Evolutionary conservation across 2,329 filamentous ascomycete species (phyloP).

Genomic region (Colletotrichum scovillei): DNA sequence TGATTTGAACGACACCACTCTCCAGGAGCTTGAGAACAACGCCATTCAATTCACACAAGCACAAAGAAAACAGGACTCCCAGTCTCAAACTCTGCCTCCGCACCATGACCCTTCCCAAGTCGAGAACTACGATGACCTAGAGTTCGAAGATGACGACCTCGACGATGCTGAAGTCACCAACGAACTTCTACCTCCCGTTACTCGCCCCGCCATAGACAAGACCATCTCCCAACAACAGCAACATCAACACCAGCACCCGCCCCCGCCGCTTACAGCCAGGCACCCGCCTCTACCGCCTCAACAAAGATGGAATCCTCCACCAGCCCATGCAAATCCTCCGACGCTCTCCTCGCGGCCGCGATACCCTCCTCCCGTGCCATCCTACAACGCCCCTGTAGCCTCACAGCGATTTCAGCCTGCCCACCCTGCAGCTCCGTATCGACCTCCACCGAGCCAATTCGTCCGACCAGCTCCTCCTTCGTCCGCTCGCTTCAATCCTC

Average conservation of each 20-base stretch:
- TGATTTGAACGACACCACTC: slow-evolving; percentile 65
- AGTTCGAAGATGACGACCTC: slow-evolving; percentile 67
- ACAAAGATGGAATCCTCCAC: slow-evolving; percentile 50
- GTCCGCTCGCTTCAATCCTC: slow-evolving; percentile 42
- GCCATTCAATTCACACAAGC: slow-evolving; percentile 71
- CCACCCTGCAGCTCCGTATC: slow-evolving; percentile 41
- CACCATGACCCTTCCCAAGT: slow-evolving; percentile 40
- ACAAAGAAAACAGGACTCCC: slow-evolving; percentile 43
- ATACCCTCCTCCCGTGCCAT: slow-evolving; percentile 30
- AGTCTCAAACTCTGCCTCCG: slow-evolving; percentile 21
- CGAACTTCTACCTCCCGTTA: slow-evolving; percentile 53
- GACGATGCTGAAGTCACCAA: slow-evolving; percentile 69
- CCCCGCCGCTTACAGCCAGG: slow-evolving; percentile 40
- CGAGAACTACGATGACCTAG: slow-evolving; percentile 51
- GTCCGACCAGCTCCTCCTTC: slow-evolving; percentile 48
- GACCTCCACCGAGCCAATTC: slow-evolving; percentile 54
- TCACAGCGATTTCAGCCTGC: slow-evolving; percentile 40
- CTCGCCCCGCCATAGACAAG: slow-evolving; percentile 49
- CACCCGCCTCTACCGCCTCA: slow-evolving; percentile 23
- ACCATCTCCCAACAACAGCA: slow-evolving; percentile 45
- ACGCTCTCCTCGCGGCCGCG: slow-evolving; percentile 34
- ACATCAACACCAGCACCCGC: background rate
- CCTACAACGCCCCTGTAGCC: slow-evolving; percentile 25
- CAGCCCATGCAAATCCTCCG: slow-evolving; percentile 6
- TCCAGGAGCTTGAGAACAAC: slow-evolving; percentile 73